phyloP scores from a whole-genome alignment of 2,329 filamentous ascomycete species.

The Amphichorda felina region DNA sequence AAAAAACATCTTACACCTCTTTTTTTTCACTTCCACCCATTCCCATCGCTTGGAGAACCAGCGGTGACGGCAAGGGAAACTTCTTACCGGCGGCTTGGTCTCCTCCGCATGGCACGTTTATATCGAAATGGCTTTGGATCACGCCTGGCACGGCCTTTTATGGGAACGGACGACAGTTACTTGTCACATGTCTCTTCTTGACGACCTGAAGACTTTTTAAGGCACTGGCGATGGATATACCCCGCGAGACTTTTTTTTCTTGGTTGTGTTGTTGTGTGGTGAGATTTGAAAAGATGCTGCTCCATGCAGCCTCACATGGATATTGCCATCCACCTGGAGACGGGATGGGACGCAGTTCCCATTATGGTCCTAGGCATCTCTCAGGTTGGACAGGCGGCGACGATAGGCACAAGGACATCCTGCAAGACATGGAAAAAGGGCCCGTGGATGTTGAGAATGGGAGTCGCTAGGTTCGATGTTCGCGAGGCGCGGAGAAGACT shows the following conservation, averaged over 20 bases:
- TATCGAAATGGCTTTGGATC: slow-evolving; percentile 2
- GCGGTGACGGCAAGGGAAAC: neutral
- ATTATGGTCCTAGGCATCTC: neutral
- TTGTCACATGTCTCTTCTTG: slow-evolving; percentile 2
- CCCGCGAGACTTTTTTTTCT: slow-evolving; percentile 4
- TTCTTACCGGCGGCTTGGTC: neutral
- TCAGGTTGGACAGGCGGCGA: neutral
- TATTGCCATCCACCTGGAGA: neutral
- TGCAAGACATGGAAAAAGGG: slow-evolving; percentile 1
- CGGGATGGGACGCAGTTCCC: neutral
- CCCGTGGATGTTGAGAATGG: neutral
- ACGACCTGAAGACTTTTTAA: slow-evolving; percentile 2
- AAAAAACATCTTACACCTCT: slow-evolving; percentile 2
- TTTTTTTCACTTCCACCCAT: slow-evolving; percentile 3
- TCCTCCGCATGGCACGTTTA: slow-evolving; percentile 1
- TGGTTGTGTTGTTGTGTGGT: slow-evolving; percentile 5
- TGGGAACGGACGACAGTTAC: neutral
- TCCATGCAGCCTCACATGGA: slow-evolving; percentile 1
- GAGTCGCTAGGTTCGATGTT: too few relatives aligned
- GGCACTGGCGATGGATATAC: slow-evolving; percentile 8
- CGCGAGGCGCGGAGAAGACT: neutral
- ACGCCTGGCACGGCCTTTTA: slow-evolving; percentile 1
- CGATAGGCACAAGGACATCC: slow-evolving; percentile 4
- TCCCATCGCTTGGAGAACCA: neutral
- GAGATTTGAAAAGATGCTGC: slow-evolving; percentile 3